Evolutionary conservation across 108 stramenopile genomes (phyloP).

Genomic region (Cyclotella choctawhatcheeana): DNA sequence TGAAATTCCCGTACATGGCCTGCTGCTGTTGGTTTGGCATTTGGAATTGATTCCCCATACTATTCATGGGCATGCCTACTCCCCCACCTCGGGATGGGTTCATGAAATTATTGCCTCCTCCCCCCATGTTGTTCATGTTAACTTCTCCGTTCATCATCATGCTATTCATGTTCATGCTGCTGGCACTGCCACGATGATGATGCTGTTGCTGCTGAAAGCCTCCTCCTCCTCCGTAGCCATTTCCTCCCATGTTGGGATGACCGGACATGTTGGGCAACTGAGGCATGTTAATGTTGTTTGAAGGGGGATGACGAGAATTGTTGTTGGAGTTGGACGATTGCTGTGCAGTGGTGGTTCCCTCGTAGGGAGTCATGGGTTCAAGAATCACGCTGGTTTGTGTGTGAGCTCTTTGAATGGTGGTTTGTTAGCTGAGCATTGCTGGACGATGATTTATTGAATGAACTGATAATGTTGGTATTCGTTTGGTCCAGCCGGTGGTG

Average conservation of each 20-base stretch:
- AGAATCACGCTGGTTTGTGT: background rate
- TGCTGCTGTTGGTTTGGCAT: slow-evolving; percentile 8
- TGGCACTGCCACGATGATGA: no score
- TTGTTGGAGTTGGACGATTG: slow-evolving; percentile 28
- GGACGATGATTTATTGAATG: no score
- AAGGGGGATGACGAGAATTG: no score
- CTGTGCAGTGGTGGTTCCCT: slow-evolving; percentile 56
- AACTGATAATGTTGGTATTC: background rate
- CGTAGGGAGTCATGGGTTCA: slow-evolving; percentile 58
- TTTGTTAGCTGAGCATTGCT: background rate
- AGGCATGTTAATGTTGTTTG: slow-evolving; percentile 41
- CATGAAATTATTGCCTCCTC: slow-evolving; percentile 28
- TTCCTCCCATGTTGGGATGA: slow-evolving; percentile 42
- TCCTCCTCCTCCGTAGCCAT: slow-evolving; percentile 1
- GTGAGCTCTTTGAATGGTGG: background rate
- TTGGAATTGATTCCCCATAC: slow-evolving; percentile 29
- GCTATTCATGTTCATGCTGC: no score
- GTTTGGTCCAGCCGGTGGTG: background rate
- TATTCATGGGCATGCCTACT: slow-evolving; percentile 42
- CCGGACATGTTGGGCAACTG: slow-evolving; percentile 56
- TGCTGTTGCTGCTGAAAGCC: slow-evolving; percentile 22
- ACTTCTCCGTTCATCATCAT: no score
- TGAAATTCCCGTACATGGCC: slow-evolving; percentile 23
- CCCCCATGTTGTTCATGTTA: slow-evolving; percentile 40
- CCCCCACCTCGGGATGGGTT: slow-evolving; percentile 12